A percentile compares a stretch with the other conserved stretches of the same genome.
Evolutionary conservation across 345 rosid genomes (phyloP).

Genomic region (Hibiscus trionum): DNA sequence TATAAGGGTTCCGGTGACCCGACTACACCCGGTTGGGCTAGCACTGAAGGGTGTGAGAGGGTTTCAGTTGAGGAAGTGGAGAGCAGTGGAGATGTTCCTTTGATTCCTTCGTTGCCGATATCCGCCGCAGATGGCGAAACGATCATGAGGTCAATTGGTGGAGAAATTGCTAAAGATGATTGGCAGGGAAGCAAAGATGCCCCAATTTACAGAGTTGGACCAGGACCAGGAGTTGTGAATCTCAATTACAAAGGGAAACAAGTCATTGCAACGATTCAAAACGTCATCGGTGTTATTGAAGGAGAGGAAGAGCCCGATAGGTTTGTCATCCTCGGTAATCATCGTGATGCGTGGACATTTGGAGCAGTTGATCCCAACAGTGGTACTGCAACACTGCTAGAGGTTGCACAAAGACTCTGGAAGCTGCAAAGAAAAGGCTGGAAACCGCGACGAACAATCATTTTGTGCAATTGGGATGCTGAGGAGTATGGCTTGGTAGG

Average conservation of each 20-base stretch:
- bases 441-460: conserved; percentile 69
- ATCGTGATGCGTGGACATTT: conserved; percentile 89
- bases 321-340: conserved; percentile 70
- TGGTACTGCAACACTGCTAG: conserved; percentile 71
- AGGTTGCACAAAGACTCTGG: conserved; percentile 68
- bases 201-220: conserved; percentile 55
- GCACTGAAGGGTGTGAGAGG: conserved; percentile 66
- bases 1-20: conserved; percentile 63
- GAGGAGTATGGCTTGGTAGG: conserved; percentile 91
- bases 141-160: conserved; percentile 45
- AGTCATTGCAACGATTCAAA: conserved; percentile 54
- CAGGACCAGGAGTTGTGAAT: conserved; percentile 65
- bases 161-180: conserved; percentile 40
- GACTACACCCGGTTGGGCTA: conserved; percentile 82
- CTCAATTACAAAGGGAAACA: conserved; percentile 51
- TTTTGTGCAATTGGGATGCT: conserved; percentile 86
- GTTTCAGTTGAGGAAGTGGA: conserved; percentile 49
- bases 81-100: conserved; percentile 40
- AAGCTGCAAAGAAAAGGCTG: conserved; percentile 60
- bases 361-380: conserved; percentile 93
- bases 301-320: conserved; percentile 82
- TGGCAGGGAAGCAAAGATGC: conserved; percentile 63
- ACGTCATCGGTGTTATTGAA: conserved; percentile 67
- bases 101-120: conserved; percentile 70
- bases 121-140: conserved; percentile 62